phyloP scores from a whole-genome alignment of 1,284 basidiomycete genomes.

The Malassezia yamatoensis region DNA sequence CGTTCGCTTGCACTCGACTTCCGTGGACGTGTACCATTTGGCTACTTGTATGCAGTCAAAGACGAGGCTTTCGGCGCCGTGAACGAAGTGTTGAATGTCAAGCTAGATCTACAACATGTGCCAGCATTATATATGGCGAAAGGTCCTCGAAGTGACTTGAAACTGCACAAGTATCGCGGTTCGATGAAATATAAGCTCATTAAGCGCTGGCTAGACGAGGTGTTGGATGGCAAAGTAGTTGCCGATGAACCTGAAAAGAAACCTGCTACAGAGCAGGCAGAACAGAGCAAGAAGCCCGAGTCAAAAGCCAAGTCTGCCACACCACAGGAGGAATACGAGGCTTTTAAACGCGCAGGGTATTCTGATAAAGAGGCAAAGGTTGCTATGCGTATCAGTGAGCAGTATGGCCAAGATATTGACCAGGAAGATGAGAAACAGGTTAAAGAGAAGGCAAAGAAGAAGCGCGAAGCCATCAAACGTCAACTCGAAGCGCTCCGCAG shows the following conservation, averaged over 20 bases:
- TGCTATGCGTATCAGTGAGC: constrained; percentile 1
- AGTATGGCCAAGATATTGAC: not conserved
- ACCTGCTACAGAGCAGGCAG: not conserved
- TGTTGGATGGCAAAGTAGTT: constrained; percentile 5
- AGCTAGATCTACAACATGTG: constrained; percentile 26
- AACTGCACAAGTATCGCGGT: constrained; percentile 25
- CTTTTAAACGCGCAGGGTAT: not conserved
- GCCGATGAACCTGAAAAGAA: constrained; percentile 24
- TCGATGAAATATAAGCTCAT: constrained; percentile 35
- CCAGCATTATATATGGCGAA: constrained; percentile 34
- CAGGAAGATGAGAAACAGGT: constrained; percentile 7
- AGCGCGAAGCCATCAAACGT: not conserved
- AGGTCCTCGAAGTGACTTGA: constrained; percentile 6
- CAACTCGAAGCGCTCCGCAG: not conserved
- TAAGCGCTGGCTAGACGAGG: constrained; percentile 35
- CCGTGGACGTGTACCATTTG: constrained; percentile 30
- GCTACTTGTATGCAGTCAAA: constrained; percentile 34
- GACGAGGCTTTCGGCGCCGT: constrained; percentile 25
- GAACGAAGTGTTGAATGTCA: constrained; percentile 26
- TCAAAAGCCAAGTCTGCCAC: constrained; percentile 1
- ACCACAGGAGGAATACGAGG: not conserved
- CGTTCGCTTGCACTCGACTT: constrained; percentile 44
- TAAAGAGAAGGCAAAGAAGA: constrained; percentile 6
- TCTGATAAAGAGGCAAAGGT: not conserved
- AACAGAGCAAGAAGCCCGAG: constrained; percentile 7